Base-by-base conservation (phyloP, 495 filamentous ascomycete species). In the Hyaloscypha hepaticicola region DNA sequence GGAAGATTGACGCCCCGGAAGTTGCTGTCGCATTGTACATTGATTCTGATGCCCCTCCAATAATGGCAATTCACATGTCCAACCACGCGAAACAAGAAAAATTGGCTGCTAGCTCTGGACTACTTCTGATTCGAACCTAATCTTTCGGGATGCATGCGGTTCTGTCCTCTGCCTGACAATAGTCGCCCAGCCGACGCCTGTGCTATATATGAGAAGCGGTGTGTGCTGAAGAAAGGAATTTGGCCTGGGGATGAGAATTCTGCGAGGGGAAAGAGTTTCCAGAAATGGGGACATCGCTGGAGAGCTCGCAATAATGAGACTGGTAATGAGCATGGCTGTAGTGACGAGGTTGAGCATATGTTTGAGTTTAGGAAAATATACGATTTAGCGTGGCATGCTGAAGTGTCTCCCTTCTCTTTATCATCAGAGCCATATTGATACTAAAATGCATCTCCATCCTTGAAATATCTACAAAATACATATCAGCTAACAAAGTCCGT, bases 11-110 rank as follows among this genome's bases (percentile, higher is more conserved):
- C 38, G 38, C 38, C 38, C 38, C 38, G 38, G 38, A 45, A 45
- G 38, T 45, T 45, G 38, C 38, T 45, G 38, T 45, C 38, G 38
- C 38, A 45, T 45, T 45, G 38, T 45, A 45, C n/a, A 45, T 45
- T 45, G 38, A 45, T 45, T 45, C 8, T 45, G 6, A 50, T 50
- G 48, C 48, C 48, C 48, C 48, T 50, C 22, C 19, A 50, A n/a
- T 16, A 50, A 50, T 50, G 48, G 48, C 22, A 50, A 50, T 50
- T 16, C 48, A 50, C 48, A 50, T 50, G 48, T 50, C 22, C 48
- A 50, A 50, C 48, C 48, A 50, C 48, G 48, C 48, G 48, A 50
- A 50, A 50, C 48, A 50, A 50, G 48, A 50, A 50, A 50, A 50
- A 50, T 50, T 50, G 48, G 48, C 48, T 16, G 22, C 48, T 50